These are phyloP conservation scores for Simplicillium sp. DNA, from an alignment of 2,329 filamentous ascomycete species.

Conservation along the genomic window DNA sequence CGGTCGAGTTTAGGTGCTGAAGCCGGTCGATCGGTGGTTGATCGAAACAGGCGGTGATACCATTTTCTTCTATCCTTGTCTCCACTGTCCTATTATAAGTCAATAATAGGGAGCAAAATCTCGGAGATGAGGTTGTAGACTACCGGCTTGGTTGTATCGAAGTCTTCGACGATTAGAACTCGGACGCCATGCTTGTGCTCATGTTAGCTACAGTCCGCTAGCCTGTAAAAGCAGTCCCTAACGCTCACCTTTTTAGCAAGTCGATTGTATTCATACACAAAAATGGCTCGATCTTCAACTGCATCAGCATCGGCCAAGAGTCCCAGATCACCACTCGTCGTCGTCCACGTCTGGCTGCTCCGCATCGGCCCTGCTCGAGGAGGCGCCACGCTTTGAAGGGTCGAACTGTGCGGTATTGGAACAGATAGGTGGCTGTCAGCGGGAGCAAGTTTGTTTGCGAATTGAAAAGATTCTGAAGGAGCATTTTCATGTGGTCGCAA, in stretches of 20 bases:
- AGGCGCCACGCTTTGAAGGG: background rate
- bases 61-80: conserved; percentile 21
- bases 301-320: conserved; percentile 39
- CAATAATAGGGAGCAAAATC: background rate
- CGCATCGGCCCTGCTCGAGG: conserved; percentile 10
- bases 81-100: background rate
- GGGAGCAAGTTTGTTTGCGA: background rate
- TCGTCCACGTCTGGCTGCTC: conserved; percentile 48
- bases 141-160: conserved; percentile 21
- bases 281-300: conserved; percentile 34
- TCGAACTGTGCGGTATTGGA: conserved; percentile 2
- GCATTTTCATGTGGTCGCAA: no score
- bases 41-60: conserved; percentile 26
- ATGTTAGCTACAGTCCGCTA: no score
- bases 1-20: conserved; percentile 4
- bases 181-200: conserved; percentile 41
- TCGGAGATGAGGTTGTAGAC: conserved; percentile 10
- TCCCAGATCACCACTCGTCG: conserved; percentile 40
- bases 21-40: conserved; percentile 10
- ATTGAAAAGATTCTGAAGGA: no score
- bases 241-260: conserved; percentile 44
- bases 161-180: conserved; percentile 24
- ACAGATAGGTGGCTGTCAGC: background rate
- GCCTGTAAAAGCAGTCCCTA: no score
- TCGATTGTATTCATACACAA: conserved; percentile 50